These are phyloP conservation scores for Wakefieldia striispora DNA, from an alignment of 768 basidiomycete species.

Conservation along the genomic window DNA sequence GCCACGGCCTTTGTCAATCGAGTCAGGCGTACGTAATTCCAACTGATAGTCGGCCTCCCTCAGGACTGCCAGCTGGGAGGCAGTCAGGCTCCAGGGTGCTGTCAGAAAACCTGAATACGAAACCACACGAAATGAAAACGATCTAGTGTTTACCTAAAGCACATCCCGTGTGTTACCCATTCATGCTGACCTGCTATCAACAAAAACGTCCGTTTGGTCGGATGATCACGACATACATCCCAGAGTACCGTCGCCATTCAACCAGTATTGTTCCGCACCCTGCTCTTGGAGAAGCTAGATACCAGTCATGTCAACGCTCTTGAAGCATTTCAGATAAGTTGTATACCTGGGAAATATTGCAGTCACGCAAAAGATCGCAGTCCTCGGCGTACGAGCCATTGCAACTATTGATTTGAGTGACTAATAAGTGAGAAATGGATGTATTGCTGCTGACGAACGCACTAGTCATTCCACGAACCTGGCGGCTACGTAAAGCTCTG, in stretches of 20 bases:
- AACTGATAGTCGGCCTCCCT: slow-evolving; percentile 51
- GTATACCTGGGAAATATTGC: slow-evolving; percentile 42
- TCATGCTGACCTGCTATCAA: slow-evolving; percentile 50
- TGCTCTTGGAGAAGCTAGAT: slow-evolving; percentile 53
- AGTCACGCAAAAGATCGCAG: slow-evolving; percentile 44
- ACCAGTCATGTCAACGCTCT: background rate
- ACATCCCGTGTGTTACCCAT: slow-evolving; percentile 68
- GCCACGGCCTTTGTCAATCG: slow-evolving; percentile 52
- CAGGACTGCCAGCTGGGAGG: slow-evolving; percentile 55
- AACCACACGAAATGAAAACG: background rate
- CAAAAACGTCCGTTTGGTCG: background rate
- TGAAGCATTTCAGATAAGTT: background rate
- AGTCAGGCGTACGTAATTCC: slow-evolving; percentile 3
- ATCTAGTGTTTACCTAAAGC: slow-evolving; percentile 28
- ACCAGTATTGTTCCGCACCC: slow-evolving; percentile 62
- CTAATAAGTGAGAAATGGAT: background rate
- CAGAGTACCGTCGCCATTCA: slow-evolving; percentile 65
- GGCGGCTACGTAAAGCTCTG: slow-evolving; percentile 5
- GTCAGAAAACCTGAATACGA: slow-evolving; percentile 8
- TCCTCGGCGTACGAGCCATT: slow-evolving; percentile 40
- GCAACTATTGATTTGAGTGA: slow-evolving; percentile 41
- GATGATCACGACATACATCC: slow-evolving; percentile 45
- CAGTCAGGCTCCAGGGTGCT: slow-evolving; percentile 62
- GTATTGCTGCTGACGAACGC: slow-evolving; percentile 14
- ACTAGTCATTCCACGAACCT: slow-evolving; percentile 72